Evolutionary conservation across 2,329 filamentous ascomycete genomes (phyloP).

Genomic region (Lomentospora prolificans): DNA sequence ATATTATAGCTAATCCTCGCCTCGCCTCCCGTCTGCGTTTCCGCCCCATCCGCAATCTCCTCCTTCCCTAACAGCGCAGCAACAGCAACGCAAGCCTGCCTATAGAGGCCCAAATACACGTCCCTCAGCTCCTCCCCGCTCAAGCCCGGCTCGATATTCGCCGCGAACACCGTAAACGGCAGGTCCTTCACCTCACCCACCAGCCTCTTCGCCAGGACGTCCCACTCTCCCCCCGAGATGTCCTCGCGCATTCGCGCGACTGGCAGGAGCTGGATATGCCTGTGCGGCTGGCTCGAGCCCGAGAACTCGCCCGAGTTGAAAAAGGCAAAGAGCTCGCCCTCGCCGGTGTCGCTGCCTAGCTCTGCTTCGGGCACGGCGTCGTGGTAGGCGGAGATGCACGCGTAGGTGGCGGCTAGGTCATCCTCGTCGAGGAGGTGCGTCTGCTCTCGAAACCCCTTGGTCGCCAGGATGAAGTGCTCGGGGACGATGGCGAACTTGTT

Average conservation of each 20-base stretch:
- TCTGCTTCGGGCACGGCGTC: slow-evolving; percentile 7
- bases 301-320: slow-evolving; percentile 62
- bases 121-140: slow-evolving; percentile 25
- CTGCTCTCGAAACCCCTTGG: slow-evolving; percentile 53
- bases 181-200: slow-evolving; percentile 15
- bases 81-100: slow-evolving; percentile 30
- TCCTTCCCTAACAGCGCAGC: slow-evolving; percentile 8
- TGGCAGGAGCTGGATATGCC: slow-evolving; percentile 63
- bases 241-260: slow-evolving; percentile 52
- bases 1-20: slow-evolving; percentile 55
- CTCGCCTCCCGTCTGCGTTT: slow-evolving; percentile 24
- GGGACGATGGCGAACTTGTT: slow-evolving; percentile 68
- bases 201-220: slow-evolving; percentile 35
- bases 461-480: slow-evolving; percentile 63
- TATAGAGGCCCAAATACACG: slow-evolving; percentile 39
- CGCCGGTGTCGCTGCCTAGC: slow-evolving; percentile 9
- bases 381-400: slow-evolving; percentile 49
- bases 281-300: slow-evolving; percentile 61
- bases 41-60: slow-evolving; percentile 12
- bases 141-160: slow-evolving; percentile 24
- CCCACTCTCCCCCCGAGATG: slow-evolving; percentile 32
- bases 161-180: slow-evolving; percentile 36
- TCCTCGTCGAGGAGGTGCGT: slow-evolving; percentile 48
- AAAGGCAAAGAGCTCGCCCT: slow-evolving; percentile 47
- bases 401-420: slow-evolving; percentile 52